Evolutionary conservation across 1,284 basidiomycete species (phyloP).

Genomic region (Volvariella volvacea): DNA sequence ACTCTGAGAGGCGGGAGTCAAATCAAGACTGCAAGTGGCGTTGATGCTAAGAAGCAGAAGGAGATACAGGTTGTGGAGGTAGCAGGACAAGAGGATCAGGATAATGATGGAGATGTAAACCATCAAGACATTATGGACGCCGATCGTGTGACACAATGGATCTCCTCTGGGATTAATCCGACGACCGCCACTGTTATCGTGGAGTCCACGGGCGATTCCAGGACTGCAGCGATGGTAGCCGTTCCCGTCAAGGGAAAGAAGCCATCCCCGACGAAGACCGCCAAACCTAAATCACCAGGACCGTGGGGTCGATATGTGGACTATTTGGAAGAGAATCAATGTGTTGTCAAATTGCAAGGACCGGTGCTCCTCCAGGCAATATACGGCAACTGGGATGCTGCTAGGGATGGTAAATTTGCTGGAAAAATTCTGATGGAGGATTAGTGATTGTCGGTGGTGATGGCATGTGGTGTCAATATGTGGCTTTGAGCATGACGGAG

Average conservation of each 20-base stretch:
- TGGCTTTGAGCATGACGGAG: no score
- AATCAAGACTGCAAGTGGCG: constrained; percentile 12
- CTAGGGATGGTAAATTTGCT: constrained; percentile 7
- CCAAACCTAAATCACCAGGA: no score
- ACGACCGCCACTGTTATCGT: no score
- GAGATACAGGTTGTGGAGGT: constrained; percentile 10
- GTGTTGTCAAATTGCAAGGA: constrained; percentile 46
- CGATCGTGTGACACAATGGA: no score
- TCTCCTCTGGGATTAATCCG: no score
- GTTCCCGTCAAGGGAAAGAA: no score
- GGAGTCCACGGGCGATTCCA: no score
- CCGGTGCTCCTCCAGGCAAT: constrained; percentile 35
- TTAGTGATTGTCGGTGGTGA: not conserved
- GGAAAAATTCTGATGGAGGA: constrained; percentile 3
- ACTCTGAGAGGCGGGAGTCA: constrained; percentile 52
- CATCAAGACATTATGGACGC: no score
- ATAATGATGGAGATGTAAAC: constrained; percentile 6
- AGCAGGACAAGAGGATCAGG: constrained; percentile 10
- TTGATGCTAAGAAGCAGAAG: constrained; percentile 6
- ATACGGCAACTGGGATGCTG: constrained; percentile 34
- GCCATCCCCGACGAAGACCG: no score
- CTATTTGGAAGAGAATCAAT: constrained; percentile 40
- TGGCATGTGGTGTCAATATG: constrained; percentile 1
- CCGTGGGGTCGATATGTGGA: constrained; percentile 57
- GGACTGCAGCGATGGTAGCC: no score